Percentiles rank a stretch among this genome's conserved stretches.
Evolutionary conservation across 306 rosid species (phyloP).

Genomic region (Geum urbanum): DNA sequence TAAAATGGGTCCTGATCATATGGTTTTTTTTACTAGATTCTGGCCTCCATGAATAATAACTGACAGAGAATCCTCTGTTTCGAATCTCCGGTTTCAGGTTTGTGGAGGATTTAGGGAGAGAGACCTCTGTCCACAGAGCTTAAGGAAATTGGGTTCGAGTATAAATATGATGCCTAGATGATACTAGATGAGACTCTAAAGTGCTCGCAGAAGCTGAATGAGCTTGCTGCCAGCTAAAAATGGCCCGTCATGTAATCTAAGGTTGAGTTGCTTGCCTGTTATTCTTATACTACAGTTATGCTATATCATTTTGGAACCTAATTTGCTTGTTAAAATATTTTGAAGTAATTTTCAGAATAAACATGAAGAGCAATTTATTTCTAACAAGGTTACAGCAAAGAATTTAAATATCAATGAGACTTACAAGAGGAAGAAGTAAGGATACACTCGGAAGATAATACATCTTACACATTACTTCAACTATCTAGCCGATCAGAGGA

Average conservation of each 20-base stretch:
- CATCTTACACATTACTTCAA: constrained; percentile 14
- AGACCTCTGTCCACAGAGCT: constrained; percentile 19
- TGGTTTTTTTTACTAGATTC: neutral
- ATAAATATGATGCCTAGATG: constrained; percentile 25
- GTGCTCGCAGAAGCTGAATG: constrained; percentile 1
- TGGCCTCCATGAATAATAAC: neutral
- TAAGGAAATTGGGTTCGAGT: constrained; percentile 19
- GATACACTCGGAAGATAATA: neutral
- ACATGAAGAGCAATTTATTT: constrained; percentile 5
- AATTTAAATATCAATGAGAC: neutral
- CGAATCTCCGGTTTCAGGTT: constrained; percentile 16
- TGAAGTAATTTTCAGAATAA: neutral
- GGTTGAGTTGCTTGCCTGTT: neutral
- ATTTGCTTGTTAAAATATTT: neutral
- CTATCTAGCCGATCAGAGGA: constrained; percentile 23
- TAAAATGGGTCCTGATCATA: neutral
- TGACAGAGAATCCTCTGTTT: neutral
- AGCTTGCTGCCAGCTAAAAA: neutral
- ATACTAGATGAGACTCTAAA: constrained; percentile 21
- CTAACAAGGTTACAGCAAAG: constrained; percentile 12
- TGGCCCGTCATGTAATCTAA: neutral
- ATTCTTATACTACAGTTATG: neutral
- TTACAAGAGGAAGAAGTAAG: neutral
- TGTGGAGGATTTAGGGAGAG: constrained; percentile 17
- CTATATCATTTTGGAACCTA: too few species aligned